These are phyloP conservation scores for Puccinia triticina DNA, from an alignment of 1,284 basidiomycete species.

Conservation along the genomic window DNA sequence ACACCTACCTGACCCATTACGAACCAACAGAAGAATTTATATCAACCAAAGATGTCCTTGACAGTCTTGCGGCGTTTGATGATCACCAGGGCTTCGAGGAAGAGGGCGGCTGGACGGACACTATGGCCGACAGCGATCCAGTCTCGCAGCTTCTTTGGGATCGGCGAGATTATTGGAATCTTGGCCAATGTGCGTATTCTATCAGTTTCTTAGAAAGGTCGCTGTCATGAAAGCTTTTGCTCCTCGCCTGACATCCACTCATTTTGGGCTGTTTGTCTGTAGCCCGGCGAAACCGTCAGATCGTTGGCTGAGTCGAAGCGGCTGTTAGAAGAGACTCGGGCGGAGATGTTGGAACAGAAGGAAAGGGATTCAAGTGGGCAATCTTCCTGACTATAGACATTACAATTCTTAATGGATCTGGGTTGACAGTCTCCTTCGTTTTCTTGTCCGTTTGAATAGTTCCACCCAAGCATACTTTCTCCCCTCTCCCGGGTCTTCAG, in stretches of 20 bases:
- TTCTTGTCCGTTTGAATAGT: constrained; percentile 41
- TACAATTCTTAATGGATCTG: too few species aligned
- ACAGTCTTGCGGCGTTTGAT: not conserved
- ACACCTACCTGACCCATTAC: not conserved
- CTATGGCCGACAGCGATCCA: not conserved
- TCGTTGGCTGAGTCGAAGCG: constrained; percentile 74
- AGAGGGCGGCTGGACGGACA: not conserved
- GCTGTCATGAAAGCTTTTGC: not conserved
- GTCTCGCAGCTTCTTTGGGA: constrained; percentile 68
- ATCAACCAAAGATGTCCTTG: not conserved
- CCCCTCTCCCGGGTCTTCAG: constrained; percentile 72
- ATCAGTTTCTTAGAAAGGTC: not conserved
- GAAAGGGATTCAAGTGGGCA: constrained; percentile 53
- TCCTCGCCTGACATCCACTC: too few species aligned
- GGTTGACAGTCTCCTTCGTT: not conserved
- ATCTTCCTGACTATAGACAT: constrained; percentile 60
- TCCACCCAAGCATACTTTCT: constrained; percentile 73
- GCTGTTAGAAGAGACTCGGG: constrained; percentile 73
- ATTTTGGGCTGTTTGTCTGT: not conserved
- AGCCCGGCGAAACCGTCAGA: constrained; percentile 73
- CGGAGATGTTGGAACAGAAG: constrained; percentile 70
- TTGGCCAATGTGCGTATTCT: constrained; percentile 66
- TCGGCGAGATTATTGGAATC: constrained; percentile 75
- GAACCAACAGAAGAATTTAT: not conserved
- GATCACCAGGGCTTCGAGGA: not conserved